Percentiles rank a stretch among this genome's conserved stretches.
phyloP scores from a whole-genome alignment of 192 early-diverging fungal genomes.

The Geranomyces variabilis region DNA sequence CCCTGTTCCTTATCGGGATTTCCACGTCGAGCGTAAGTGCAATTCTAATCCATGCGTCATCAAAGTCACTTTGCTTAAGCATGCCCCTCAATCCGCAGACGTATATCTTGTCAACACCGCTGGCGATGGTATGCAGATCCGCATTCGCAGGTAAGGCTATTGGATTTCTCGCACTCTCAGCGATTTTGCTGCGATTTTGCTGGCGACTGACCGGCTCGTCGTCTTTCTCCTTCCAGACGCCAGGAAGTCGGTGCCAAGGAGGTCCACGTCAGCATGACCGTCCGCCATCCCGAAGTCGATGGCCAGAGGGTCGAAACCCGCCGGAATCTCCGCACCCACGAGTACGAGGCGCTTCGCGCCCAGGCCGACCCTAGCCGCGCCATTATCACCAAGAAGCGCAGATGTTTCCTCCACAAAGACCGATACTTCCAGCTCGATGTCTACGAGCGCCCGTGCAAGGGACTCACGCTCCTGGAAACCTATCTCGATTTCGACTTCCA shows the following conservation, averaged over 20 bases:
- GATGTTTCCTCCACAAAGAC: conserved; percentile 49
- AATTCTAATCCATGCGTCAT: background rate
- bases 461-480: conserved; percentile 47
- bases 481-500: conserved; percentile 46
- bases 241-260: conserved; percentile 30
- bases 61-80: background rate
- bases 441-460: conserved; percentile 35
- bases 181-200: background rate
- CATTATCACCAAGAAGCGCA: conserved; percentile 36
- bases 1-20: conserved; percentile 45
- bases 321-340: conserved; percentile 37
- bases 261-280: conserved; percentile 42
- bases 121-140: conserved; percentile 45
- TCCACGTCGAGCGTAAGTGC: conserved; percentile 45
- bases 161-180: background rate
- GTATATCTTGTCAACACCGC: conserved; percentile 40
- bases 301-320: conserved; percentile 49
- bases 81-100: conserved; percentile 18
- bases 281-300: conserved; percentile 40
- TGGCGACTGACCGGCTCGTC: too few species aligned
- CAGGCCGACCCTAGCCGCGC: conserved; percentile 43
- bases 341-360: conserved; percentile 45
- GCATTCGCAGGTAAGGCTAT: conserved; percentile 39
- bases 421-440: conserved; percentile 51
- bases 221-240: conserved; percentile 14